Evolutionary conservation across 495 filamentous ascomycete genomes (phyloP).

Genomic region (Tuber aestivum): DNA sequence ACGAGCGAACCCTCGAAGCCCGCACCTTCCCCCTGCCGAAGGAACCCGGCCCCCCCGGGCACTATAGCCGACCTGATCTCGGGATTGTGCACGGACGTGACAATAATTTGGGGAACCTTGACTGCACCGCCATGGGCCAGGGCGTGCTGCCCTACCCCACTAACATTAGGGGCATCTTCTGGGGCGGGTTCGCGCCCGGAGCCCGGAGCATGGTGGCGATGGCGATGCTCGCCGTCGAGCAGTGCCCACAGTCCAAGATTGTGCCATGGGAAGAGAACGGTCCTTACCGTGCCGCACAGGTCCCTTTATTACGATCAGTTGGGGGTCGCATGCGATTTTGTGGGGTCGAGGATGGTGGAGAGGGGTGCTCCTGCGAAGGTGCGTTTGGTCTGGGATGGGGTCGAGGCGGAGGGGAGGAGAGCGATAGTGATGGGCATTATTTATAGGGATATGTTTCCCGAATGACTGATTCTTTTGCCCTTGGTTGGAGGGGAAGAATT

Average conservation of each 20-base stretch:
- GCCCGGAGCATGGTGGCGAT: slow-evolving; percentile 17
- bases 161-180: slow-evolving; percentile 5
- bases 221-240: slow-evolving; percentile 8
- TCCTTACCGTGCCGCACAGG: not conserved
- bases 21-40: not conserved
- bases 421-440: not conserved
- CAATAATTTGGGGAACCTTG: slow-evolving; percentile 39
- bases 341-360: not conserved
- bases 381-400: not conserved
- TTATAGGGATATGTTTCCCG: not conserved
- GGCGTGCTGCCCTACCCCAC: slow-evolving; percentile 29
- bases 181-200: slow-evolving; percentile 10
- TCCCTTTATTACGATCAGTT: slow-evolving; percentile 7
- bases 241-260: slow-evolving; percentile 15
- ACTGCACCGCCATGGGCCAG: slow-evolving; percentile 14
- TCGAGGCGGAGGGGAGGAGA: not conserved
- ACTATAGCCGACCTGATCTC: slow-evolving; percentile 21
- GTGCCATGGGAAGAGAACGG: slow-evolving; percentile 7
- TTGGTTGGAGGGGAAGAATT: too few relatives aligned
- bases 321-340: not conserved
- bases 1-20: not conserved
- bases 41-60: not conserved
- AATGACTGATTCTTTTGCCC: not conserved
- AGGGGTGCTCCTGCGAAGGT: not conserved
- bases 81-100: slow-evolving; percentile 26